These are phyloP conservation scores for Vitis rotundifolia DNA, from an alignment of 164 flowering plant species.

Conservation along the genomic window DNA sequence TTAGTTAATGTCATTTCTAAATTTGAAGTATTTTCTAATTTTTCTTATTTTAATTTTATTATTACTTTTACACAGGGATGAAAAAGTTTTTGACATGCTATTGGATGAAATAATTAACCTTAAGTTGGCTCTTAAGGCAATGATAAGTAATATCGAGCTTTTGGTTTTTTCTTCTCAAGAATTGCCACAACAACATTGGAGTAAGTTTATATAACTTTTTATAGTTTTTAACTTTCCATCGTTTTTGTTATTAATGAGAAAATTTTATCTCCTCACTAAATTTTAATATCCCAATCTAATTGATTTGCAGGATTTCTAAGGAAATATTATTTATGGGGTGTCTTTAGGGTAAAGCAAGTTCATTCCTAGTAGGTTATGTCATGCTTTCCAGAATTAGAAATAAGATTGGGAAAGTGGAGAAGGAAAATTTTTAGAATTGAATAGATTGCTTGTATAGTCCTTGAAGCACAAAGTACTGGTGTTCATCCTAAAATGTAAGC, in stretches of 20 bases:
- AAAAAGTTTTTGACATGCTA: constrained; percentile 7
- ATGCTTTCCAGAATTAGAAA: no score
- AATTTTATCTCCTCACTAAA: no score
- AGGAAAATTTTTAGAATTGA: no score
- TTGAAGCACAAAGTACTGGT: no score
- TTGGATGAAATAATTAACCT: constrained; percentile 19
- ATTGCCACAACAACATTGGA: constrained; percentile 27
- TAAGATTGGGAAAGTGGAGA: no score
- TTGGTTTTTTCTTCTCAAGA: constrained; percentile 33
- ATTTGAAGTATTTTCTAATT: not conserved
- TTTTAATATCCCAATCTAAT: not conserved
- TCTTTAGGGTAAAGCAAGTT: constrained; percentile 23
- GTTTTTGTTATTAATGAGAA: not conserved
- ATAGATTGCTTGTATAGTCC: no score
- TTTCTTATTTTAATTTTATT: not conserved
- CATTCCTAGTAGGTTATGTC: no score
- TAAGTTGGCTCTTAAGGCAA: constrained; percentile 23
- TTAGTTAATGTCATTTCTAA: not conserved
- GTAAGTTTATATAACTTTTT: constrained; percentile 21
- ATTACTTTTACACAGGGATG: constrained; percentile 17
- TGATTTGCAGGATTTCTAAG: constrained; percentile 28
- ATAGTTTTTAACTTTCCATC: not conserved
- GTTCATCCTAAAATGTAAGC: no score
- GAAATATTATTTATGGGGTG: constrained; percentile 39
- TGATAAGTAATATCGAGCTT: constrained; percentile 25